Conservation (phyloP, 2,329 filamentous ascomycete genomes). For the Ilyonectria robusta region DNA sequence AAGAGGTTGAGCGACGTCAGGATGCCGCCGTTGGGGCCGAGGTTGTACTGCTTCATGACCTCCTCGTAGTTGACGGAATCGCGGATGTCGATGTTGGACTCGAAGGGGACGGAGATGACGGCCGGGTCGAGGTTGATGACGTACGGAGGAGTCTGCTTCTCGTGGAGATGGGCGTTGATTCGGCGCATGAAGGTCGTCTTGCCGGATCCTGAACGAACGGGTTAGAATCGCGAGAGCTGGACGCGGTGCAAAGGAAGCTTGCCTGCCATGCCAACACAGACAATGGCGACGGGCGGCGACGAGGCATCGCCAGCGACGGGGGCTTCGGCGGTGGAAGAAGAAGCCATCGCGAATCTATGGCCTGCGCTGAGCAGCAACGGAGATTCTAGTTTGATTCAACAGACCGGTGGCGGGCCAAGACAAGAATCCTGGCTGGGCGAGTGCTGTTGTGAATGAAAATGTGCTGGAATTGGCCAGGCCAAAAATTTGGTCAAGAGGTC, state of each 20-base stretch:
- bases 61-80: constrained; percentile 99
- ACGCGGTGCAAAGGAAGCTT: constrained; percentile 44
- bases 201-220: constrained; percentile 76
- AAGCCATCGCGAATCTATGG: constrained; percentile 49
- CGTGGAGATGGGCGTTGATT: constrained; percentile 93
- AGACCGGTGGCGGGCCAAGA: background rate
- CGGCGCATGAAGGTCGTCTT: constrained; percentile 99
- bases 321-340: constrained; percentile 49
- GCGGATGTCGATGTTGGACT: constrained; percentile 98
- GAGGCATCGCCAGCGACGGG: constrained; percentile 43
- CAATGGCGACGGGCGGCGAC: constrained; percentile 80
- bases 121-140: constrained; percentile 98
- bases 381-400: background rate
- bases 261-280: constrained; percentile 98
- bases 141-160: constrained; percentile 85
- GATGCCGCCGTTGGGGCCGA: constrained; percentile 97
- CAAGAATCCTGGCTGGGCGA: background rate
- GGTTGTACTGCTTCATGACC: constrained; percentile 99
- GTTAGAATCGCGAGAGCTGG: constrained; percentile 14
- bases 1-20: constrained; percentile 96
- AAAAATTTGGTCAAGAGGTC: constrained; percentile 42
- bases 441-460: constrained; percentile 27
- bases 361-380: background rate
- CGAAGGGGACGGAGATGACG: constrained; percentile 92
- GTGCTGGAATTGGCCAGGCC: constrained; percentile 40